These are phyloP conservation scores for Boletus subcaerulescens DNA, from an alignment of 768 basidiomycete genomes.

Conservation along the genomic window DNA sequence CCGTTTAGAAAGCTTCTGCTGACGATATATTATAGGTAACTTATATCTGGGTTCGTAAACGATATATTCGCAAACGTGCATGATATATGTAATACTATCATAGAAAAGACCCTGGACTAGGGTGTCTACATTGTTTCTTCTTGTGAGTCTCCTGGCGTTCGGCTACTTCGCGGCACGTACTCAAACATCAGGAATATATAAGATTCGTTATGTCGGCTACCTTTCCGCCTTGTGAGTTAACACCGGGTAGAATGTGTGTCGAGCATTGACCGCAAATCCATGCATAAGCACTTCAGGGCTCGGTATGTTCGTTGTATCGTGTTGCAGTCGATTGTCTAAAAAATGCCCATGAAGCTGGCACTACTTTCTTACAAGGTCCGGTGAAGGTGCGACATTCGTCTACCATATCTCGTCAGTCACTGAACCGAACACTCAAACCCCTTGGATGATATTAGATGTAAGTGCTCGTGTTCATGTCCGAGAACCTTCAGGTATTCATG, in stretches of 20 bases:
- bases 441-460: not conserved
- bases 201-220: constrained; percentile 3
- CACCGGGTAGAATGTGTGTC: not conserved
- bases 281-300: not conserved
- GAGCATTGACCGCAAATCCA: not conserved
- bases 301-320: not conserved
- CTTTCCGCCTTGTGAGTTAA: not conserved
- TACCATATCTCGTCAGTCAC: no score
- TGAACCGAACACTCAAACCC: not conserved
- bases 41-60: constrained; percentile 2
- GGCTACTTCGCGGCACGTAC: not conserved
- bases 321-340: not conserved
- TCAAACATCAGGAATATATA: not conserved
- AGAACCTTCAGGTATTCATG: not conserved
- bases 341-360: not conserved
- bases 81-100: not conserved
- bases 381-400: not conserved
- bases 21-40: not conserved
- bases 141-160: no score
- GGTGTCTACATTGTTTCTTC: not conserved
- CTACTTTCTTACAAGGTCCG: not conserved
- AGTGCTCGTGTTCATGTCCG: not conserved
- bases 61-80: not conserved
- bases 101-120: not conserved
- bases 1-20: not conserved